phyloP scores from a whole-genome alignment of 148 eudicot species.

The Nyssa sinensis region DNA sequence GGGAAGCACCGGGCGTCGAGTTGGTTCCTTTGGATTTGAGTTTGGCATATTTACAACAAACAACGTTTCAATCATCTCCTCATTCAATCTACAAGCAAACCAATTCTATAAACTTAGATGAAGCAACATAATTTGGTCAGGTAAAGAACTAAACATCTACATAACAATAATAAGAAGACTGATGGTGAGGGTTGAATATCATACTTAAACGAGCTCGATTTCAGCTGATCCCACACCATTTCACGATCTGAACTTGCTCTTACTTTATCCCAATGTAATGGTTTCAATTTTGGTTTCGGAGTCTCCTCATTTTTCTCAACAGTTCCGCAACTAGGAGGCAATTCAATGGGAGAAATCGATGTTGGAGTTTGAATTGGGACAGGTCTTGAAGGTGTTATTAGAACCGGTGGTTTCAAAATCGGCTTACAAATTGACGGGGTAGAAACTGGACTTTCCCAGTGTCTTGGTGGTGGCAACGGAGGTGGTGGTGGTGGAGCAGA shows the following conservation, averaged over 20 bases:
- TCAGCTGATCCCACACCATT: slow-evolving; percentile 99
- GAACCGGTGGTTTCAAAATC: slow-evolving; percentile 25
- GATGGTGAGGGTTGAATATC: neutral
- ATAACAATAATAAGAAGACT: neutral
- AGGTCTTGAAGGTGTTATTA: slow-evolving; percentile 39
- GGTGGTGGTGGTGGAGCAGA: slow-evolving; percentile 52
- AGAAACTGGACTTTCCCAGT: slow-evolving; percentile 40
- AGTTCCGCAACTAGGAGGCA: slow-evolving; percentile 28
- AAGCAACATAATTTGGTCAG: neutral
- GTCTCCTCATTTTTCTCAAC: slow-evolving; percentile 44
- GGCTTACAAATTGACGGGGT: slow-evolving; percentile 12
- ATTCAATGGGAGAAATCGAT: slow-evolving; percentile 27
- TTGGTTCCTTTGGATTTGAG: slow-evolving; percentile 47
- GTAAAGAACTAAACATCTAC: neutral
- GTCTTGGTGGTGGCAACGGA: slow-evolving; percentile 27
- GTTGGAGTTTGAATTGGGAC: slow-evolving; percentile 27
- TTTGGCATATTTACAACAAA: slow-evolving; percentile 68
- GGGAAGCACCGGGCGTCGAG: slow-evolving; percentile 43
- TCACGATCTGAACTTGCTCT: slow-evolving; percentile 93
- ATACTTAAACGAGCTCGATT: slow-evolving; percentile 94
- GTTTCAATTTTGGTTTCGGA: slow-evolving; percentile 77
- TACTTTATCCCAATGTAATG: slow-evolving; percentile 98
- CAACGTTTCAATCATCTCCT: slow-evolving; percentile 95
- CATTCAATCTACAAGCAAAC: slow-evolving; percentile 66
- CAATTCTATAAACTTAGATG: slow-evolving; percentile 7